Percentiles rank a stretch among this genome's conserved stretches.
Conservation (phyloP, 108 stramenopile genomes). For the Skeletonema potamos region DNA sequence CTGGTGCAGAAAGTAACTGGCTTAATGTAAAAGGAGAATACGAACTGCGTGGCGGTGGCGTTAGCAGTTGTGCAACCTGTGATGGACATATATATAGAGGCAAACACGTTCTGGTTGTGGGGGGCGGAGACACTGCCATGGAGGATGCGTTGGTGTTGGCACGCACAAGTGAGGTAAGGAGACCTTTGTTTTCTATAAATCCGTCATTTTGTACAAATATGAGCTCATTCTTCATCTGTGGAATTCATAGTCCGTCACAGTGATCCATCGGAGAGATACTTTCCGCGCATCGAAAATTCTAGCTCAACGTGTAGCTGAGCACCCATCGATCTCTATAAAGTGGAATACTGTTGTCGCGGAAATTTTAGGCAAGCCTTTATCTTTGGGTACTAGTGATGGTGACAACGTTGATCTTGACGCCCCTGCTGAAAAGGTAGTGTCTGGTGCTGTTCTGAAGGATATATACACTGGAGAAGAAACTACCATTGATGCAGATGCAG, state of each 20-base stretch:
- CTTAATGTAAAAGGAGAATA: slow-evolving; percentile 86
- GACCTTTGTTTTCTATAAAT: background rate
- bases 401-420: slow-evolving; percentile 72
- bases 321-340: slow-evolving; percentile 79
- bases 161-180: slow-evolving; percentile 56
- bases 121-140: slow-evolving; percentile 97
- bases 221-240: background rate
- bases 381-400: slow-evolving; percentile 23
- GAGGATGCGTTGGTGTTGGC: slow-evolving; percentile 95
- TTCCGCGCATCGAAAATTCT: slow-evolving; percentile 92
- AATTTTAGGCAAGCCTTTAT: slow-evolving; percentile 63
- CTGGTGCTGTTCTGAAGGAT: slow-evolving; percentile 72
- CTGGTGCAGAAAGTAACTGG: slow-evolving; percentile 95
- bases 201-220: background rate
- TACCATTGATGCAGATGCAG: slow-evolving; percentile 66
- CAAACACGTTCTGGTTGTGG: slow-evolving; percentile 89
- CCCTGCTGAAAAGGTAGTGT: slow-evolving; percentile 57
- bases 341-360: slow-evolving; percentile 85
- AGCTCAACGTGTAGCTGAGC: slow-evolving; percentile 81
- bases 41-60: slow-evolving; percentile 88
- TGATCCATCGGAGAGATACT: slow-evolving; percentile 89
- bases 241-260: slow-evolving; percentile 61
- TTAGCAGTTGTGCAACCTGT: slow-evolving; percentile 94
- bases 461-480: slow-evolving; percentile 58
- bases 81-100: slow-evolving; percentile 89